Evolutionary conservation across 768 basidiomycete genomes (phyloP), one percentile per base, ranked within the genome.

Genomic region (Phaeotremella skinneri): DNA sequence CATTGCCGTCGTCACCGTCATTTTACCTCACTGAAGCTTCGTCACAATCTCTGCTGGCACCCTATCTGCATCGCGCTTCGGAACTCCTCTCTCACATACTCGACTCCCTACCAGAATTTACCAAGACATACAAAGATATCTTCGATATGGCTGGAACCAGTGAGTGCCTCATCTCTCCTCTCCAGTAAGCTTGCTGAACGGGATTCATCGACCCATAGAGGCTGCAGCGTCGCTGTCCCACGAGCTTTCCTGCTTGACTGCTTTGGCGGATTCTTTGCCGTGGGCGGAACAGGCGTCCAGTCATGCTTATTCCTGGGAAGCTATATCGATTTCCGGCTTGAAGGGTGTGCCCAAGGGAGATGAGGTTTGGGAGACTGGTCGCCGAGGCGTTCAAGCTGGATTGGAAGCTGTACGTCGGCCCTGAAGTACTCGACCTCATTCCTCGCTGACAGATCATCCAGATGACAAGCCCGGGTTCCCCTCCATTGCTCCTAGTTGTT

Each of bases 401-500:
- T 61, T 76, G 20, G 60, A 66, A 49, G 62, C 66, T 17, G 74
- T 76, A 49, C 52, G 74, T 67, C n/a, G n/a, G n/a, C 16, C 23
- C 6, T 41, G 4, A 14, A 34, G 13, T 13, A 13, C 13, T 29
- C 29, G 29, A 13, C 27, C 41, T 42, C 7, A 11, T n/a, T 17
- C 25, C 5, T 25, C n/a, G 47, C 64, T 63, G 48, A 68, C n/a
- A 42, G 11, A 17, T 13, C 7, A 32, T 43, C 17, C 30, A 74
- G 74, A 76, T 76, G 74, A 70, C 72, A 14, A 53, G 56, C 26
- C 67, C 69, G 2, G 52, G 60, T 49, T 70, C 71, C 11, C 72
- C 74, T 21, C 73, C 75, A 34, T 51, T 76, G 3, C 64, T 74
- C 45, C 53, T 76, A n/a, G 66, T 76, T 51, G 67, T 76, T 65